phyloP scores from a whole-genome alignment of 106 monocot species.

The Amphibolis antarctica region DNA sequence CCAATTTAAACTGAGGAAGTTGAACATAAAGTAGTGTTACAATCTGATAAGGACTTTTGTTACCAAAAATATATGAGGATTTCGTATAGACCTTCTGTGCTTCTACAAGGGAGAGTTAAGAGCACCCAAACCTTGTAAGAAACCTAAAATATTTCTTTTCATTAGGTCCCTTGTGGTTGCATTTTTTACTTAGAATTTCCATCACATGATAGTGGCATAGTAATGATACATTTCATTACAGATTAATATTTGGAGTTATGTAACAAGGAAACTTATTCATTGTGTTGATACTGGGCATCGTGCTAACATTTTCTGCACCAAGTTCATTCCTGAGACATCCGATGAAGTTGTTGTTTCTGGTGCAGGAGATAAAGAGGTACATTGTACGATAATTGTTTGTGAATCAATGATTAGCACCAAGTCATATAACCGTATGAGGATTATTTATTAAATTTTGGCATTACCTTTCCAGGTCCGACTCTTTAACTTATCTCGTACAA shows the following conservation, averaged over 20 bases:
- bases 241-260: conserved; percentile 90
- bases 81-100: too few species aligned
- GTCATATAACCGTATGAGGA: background rate
- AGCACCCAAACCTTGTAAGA: too few species aligned
- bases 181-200: too few species aligned
- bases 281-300: conserved; percentile 81
- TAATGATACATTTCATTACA: conserved; percentile 19
- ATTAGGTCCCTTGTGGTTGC: too few species aligned
- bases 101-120: too few species aligned
- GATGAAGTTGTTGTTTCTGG: conserved; percentile 89
- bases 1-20: too few species aligned
- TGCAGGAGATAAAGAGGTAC: conserved; percentile 90
- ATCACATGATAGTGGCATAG: too few species aligned
- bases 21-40: too few species aligned
- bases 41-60: too few species aligned
- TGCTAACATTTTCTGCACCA: conserved; percentile 93
- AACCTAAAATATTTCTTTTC: too few species aligned
- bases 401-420: too few species aligned
- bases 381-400: background rate
- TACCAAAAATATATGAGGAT: too few species aligned
- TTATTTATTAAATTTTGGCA: background rate
- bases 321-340: conserved; percentile 86
- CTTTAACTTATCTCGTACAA: conserved; percentile 67
- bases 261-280: conserved; percentile 32
- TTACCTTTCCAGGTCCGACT: conserved; percentile 51